Evolutionary conservation across 208 protist species (phyloP), one percentile per base, ranked within the genome.

Genomic region (Wallacemonas sp.): DNA sequence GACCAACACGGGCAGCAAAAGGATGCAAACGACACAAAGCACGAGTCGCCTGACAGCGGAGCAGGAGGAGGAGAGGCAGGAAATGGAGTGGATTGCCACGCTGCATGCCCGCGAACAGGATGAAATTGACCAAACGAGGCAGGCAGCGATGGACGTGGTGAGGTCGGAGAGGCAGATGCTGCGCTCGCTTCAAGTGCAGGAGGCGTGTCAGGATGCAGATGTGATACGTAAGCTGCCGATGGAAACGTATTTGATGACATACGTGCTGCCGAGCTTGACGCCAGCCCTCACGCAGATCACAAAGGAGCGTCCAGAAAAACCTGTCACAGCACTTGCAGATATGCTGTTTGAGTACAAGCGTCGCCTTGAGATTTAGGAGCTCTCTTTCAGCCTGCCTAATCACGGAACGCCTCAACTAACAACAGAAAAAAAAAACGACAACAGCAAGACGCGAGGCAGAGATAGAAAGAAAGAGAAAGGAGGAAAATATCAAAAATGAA

Each of bases 221-320:
- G 49, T 49, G 12, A 44, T 76, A 38, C 66, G 69, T 51, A 6
- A 33, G 34, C 46, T 94, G 68, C 93, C 94, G n/a, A 79, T 81
- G 49, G 77, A 96, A 62, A 72, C 76, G 58, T 98, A 97, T 62
- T 66, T 98, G 41, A 98, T 98, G 93, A 79, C 74, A 55, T 90
- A 97, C 47, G 93, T 98, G 14, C 56, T 98, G 61, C 96, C 96
- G 28, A 90, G 80, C 47, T 77, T 98, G 38, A 97, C 93, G 9
- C 83, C 89, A n/a, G 77, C 83, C 38, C 80, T 98, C 49, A 79
- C 91, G 31, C 84, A 96, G 66, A 87, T 98, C 15, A 82, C 85
- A 78, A 80, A 95, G 46, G 63, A 81, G 74, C 92, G 91, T 3
- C 87, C 96, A 9, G 88, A 96, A 8, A 93, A 98, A 58, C 95